phyloP scores from a whole-genome alignment of 805 yeast genomes.

The Priceomyces haplophilus region DNA sequence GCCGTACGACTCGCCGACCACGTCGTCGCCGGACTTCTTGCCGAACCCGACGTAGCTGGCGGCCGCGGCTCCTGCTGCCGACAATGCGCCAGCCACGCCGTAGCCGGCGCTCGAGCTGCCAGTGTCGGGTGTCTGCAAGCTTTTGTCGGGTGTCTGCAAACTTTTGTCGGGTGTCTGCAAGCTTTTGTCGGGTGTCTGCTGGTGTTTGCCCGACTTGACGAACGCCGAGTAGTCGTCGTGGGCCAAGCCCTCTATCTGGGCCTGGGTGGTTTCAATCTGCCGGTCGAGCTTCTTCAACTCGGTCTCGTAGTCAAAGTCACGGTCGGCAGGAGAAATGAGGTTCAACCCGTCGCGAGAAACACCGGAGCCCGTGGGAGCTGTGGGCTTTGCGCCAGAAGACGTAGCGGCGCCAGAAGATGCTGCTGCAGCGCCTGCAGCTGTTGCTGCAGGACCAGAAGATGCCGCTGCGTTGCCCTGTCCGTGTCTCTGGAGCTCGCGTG shows the following conservation, averaged over 20 bases:
- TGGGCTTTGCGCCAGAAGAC: neutral
- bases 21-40: neutral
- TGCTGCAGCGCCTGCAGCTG: neutral
- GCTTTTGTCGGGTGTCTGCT: neutral
- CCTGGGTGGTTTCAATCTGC: constrained; percentile 24
- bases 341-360: neutral
- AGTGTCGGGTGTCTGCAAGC: neutral
- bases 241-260: constrained; percentile 16
- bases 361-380: neutral
- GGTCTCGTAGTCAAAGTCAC: constrained; percentile 20
- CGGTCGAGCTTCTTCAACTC: constrained; percentile 22
- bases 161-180: neutral
- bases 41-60: constrained; percentile 7
- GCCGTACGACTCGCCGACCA: constrained; percentile 15
- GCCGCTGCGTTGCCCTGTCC: constrained; percentile 11
- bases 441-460: constrained; percentile 12
- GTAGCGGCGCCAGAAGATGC: constrained; percentile 1
- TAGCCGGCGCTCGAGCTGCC: neutral
- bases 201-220: too few relatives aligned
- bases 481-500: constrained; percentile 10
- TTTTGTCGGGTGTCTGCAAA: neutral
- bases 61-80: constrained; percentile 10
- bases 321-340: constrained; percentile 12
- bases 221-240: neutral
- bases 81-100: constrained; percentile 11